Evolutionary conservation across 2,329 filamentous ascomycete species (phyloP).

Genomic region (Diaporthe ampelina): DNA sequence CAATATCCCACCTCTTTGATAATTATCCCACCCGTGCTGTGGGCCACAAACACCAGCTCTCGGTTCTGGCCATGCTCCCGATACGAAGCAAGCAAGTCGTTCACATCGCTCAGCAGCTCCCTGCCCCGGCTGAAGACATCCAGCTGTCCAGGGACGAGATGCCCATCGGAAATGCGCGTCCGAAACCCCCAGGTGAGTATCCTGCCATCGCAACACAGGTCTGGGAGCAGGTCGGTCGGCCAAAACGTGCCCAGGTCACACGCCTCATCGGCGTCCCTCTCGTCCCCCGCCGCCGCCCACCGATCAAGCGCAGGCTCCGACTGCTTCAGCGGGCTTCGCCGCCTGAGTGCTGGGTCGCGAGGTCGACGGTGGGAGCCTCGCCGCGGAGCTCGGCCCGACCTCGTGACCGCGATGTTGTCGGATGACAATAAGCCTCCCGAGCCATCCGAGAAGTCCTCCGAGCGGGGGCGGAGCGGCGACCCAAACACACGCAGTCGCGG

Average conservation of each 20-base stretch:
- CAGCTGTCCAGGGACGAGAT: constrained; percentile 47
- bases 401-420: background rate
- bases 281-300: background rate
- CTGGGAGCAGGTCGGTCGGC: constrained; percentile 50
- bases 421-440: no score
- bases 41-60: constrained; percentile 49
- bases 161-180: constrained; percentile 45
- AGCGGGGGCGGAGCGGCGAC: constrained; percentile 2
- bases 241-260: constrained; percentile 45
- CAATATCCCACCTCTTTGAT: constrained; percentile 49
- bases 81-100: constrained; percentile 39
- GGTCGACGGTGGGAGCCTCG: constrained; percentile 16
- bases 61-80: constrained; percentile 38
- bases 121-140: constrained; percentile 49
- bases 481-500: background rate
- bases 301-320: background rate
- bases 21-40: constrained; percentile 50
- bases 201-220: constrained; percentile 48
- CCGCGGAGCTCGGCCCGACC: constrained; percentile 42
- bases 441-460: background rate
- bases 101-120: constrained; percentile 48
- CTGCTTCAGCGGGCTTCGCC: background rate
- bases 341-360: constrained; percentile 29
- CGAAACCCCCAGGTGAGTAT: constrained; percentile 51
- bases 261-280: constrained; percentile 13